Conservation (phyloP, 139 green algal genomes). For the Zygnema cylindricum region DNA sequence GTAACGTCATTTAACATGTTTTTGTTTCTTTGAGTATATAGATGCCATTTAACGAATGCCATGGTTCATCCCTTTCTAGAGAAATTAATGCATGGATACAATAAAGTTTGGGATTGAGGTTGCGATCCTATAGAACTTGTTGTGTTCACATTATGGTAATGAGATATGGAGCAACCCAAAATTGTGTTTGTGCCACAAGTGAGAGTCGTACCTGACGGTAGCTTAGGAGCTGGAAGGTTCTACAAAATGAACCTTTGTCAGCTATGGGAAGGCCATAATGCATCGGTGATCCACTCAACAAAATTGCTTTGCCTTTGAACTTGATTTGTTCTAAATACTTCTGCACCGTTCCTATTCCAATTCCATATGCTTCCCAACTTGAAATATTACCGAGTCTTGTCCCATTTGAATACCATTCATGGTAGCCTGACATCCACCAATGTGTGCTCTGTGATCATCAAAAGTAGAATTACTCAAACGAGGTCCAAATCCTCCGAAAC, state of each 20-base stretch:
- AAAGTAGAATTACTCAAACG: not conserved
- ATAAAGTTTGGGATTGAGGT: not conserved
- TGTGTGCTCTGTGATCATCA: not conserved
- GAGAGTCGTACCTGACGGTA: not conserved
- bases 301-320: conserved; percentile 13
- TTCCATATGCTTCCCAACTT: not conserved
- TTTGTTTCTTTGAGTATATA: too few species aligned
- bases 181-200: not conserved
- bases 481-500: not conserved
- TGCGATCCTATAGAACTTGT: not conserved
- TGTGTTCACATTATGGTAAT: not conserved
- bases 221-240: not conserved
- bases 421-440: conserved; percentile 3
- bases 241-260: conserved; percentile 24
- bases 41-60: too few species aligned
- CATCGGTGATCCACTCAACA: conserved; percentile 15
- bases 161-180: not conserved
- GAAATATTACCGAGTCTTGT: not conserved
- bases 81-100: not conserved
- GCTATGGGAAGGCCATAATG: conserved; percentile 9
- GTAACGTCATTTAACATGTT: too few species aligned
- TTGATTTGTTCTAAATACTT: not conserved
- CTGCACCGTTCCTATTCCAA: not conserved
- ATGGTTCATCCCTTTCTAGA: too few species aligned
- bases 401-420: not conserved